Evolutionary conservation across 176 grass and related monocot species (phyloP).

Genomic region (Phoenix dactylifera): DNA sequence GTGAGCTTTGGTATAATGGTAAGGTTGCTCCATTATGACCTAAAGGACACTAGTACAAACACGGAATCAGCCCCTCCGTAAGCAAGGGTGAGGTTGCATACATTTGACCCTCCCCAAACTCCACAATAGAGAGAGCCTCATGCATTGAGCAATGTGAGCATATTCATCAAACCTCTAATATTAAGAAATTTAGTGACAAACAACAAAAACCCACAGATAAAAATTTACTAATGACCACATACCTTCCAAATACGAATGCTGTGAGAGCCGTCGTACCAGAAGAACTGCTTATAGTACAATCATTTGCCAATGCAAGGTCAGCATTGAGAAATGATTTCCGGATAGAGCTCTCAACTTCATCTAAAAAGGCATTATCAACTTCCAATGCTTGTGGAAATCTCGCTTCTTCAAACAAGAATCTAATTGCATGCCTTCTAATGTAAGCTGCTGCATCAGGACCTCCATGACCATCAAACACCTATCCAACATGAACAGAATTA

Average conservation of each 20-base stretch:
- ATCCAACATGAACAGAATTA: slow-evolving; percentile 1
- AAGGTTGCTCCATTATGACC: too few species aligned
- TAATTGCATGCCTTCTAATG: slow-evolving; percentile 69
- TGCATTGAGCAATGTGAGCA: too few species aligned
- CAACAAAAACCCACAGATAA: too few species aligned
- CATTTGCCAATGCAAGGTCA: slow-evolving; percentile 56
- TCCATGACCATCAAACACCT: slow-evolving; percentile 96
- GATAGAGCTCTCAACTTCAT: slow-evolving; percentile 45
- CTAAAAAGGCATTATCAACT: slow-evolving; percentile 35
- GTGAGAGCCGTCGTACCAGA: slow-evolving; percentile 80
- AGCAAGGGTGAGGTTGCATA: too few species aligned
- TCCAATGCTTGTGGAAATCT: slow-evolving; percentile 45
- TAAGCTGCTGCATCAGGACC: slow-evolving; percentile 74
- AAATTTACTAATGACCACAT: neutral
- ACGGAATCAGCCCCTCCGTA: too few species aligned
- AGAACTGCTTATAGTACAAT: slow-evolving; percentile 47
- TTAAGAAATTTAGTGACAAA: too few species aligned
- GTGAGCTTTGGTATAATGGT: too few species aligned
- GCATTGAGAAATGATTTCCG: slow-evolving; percentile 48
- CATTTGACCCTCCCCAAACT: too few species aligned
- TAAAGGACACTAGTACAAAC: too few species aligned
- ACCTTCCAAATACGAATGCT: slow-evolving; percentile 73
- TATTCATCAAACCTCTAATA: too few species aligned
- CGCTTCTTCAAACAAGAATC: slow-evolving; percentile 60
- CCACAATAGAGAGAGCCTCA: too few species aligned